A percentile compares a stretch with the other conserved stretches of the same genome.
Conservation (phyloP, 345 rosid genomes). For the Eutrema yunnanense region DNA sequence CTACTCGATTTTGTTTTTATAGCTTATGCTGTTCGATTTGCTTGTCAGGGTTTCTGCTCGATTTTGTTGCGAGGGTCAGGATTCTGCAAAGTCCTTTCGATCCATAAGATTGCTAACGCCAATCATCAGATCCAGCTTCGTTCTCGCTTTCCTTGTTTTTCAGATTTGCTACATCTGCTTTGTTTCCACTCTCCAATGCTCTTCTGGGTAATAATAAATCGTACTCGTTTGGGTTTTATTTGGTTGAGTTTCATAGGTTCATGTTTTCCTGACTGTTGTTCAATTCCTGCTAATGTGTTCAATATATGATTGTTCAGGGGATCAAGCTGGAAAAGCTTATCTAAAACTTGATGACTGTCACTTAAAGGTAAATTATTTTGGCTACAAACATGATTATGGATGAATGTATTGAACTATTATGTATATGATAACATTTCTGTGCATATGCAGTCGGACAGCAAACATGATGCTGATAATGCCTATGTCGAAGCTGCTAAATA, state of each 20-base stretch:
- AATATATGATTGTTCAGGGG: constrained; percentile 51
- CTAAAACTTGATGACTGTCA: constrained; percentile 72
- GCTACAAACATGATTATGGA: not conserved
- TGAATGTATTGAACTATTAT: not conserved
- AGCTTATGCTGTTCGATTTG: no score
- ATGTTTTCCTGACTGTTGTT: not conserved
- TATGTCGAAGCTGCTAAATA: constrained; percentile 76
- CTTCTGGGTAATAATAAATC: no score
- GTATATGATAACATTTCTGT: not conserved
- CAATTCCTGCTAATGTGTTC: not conserved
- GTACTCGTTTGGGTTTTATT: not conserved
- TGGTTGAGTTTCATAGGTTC: not conserved
- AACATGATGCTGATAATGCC: constrained; percentile 82
- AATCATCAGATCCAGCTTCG: no score
- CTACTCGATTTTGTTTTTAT: no score
- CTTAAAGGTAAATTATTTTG: constrained; percentile 42
- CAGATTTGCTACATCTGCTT: no score
- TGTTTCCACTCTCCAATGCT: no score
- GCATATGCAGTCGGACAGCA: constrained; percentile 61
- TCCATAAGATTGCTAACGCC: no score
- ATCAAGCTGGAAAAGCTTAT: constrained; percentile 67
- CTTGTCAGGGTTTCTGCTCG: no score
- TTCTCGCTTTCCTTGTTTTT: no score
- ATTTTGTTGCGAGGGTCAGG: no score
- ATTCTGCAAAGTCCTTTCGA: no score